Evolutionary conservation across 2,329 filamentous ascomycete species (phyloP).

Genomic region (Chalara sp.): DNA sequence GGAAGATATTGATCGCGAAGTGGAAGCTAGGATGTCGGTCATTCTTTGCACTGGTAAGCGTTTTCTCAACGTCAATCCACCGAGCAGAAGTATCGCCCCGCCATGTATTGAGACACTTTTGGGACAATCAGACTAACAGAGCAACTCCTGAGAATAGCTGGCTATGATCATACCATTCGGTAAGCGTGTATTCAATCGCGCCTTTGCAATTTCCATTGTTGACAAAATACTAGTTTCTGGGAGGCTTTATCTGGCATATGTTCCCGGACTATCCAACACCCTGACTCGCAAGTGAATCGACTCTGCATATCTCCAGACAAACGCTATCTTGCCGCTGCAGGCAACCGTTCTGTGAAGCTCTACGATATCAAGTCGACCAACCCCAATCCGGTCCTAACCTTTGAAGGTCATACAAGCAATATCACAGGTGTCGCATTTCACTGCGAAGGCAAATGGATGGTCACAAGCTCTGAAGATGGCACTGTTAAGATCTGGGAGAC

Average conservation of each 20-base stretch:
- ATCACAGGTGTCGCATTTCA: conserved; percentile 97
- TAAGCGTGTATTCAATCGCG: conserved; percentile 26
- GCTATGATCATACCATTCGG: conserved; percentile 72
- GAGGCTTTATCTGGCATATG: conserved; percentile 97
- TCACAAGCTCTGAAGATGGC: conserved; percentile 94
- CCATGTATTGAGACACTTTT: no score
- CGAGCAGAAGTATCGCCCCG: no score
- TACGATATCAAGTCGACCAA: conserved; percentile 99
- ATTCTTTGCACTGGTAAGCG: conserved; percentile 58
- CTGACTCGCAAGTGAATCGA: conserved; percentile 96
- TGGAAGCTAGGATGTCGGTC: conserved; percentile 48
- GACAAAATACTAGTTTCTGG: conserved; percentile 68
- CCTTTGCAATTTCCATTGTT: conserved; percentile 1
- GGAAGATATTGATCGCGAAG: not conserved
- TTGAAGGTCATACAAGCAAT: conserved; percentile 93
- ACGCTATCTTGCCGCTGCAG: conserved; percentile 74
- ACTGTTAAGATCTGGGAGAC: conserved; percentile 30
- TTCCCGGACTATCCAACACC: conserved; percentile 94
- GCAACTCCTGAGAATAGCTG: conserved; percentile 39
- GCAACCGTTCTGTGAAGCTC: conserved; percentile 83
- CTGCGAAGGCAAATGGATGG: conserved; percentile 99
- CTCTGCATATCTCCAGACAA: conserved; percentile 98
- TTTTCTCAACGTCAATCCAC: not conserved
- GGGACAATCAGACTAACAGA: not conserved
- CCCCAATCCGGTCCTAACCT: conserved; percentile 83